Evolutionary conservation across 176 grass and related monocot genomes (phyloP).

Genomic region (sorghum (Sorghum bicolor)): DNA sequence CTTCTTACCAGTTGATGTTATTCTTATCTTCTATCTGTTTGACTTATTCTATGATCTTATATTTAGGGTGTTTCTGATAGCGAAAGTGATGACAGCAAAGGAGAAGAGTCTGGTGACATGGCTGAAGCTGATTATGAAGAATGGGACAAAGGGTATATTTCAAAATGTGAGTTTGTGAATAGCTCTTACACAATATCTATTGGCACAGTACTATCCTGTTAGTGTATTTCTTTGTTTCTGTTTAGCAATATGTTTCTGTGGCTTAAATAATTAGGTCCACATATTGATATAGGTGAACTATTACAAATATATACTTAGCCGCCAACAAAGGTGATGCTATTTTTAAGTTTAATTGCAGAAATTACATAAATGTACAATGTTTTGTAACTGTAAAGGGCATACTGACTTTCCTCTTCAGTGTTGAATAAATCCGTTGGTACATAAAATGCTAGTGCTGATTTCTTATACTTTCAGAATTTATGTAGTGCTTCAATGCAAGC

Average conservation of each 20-base stretch:
- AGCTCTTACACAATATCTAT: slow-evolving; percentile 10
- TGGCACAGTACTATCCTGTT: neutral
- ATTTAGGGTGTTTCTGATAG: slow-evolving; percentile 53
- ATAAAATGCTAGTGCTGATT: neutral
- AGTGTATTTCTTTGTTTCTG: neutral
- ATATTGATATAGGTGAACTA: neutral
- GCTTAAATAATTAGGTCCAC: neutral
- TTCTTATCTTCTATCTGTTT: slow-evolving; percentile 21
- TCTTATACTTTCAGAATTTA: neutral
- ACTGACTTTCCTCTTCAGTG: neutral
- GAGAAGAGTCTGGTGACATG: slow-evolving; percentile 34
- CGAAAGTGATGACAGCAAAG: slow-evolving; percentile 46
- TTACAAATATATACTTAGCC: neutral
- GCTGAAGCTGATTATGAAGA: slow-evolving; percentile 30
- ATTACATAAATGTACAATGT: neutral
- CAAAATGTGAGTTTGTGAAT: slow-evolving; percentile 64
- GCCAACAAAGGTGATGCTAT: neutral
- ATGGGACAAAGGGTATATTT: slow-evolving; percentile 49
- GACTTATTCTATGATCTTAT: slow-evolving; percentile 9
- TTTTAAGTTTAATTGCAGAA: neutral
- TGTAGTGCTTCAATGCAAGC: neutral
- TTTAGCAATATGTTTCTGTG: neutral
- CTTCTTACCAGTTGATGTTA: neutral
- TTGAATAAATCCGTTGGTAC: neutral
- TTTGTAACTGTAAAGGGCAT: neutral